Evolutionary conservation across 768 basidiomycete species (phyloP).

Genomic region (Kwoniella bestiolae): DNA sequence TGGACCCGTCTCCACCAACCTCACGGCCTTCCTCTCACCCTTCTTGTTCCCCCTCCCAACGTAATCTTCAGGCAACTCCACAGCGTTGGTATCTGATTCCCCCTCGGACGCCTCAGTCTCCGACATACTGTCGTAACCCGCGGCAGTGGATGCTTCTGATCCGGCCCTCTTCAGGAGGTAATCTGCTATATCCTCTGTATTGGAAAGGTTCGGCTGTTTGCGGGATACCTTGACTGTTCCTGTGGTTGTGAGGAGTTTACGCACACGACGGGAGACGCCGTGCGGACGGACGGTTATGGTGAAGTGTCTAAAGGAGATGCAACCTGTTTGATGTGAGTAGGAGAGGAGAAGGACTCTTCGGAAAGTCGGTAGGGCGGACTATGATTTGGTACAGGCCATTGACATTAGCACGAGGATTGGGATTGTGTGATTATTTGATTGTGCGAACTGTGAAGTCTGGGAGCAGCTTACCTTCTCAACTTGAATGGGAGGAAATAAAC

Average conservation of each 20-base stretch:
- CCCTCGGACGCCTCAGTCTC: conserved; percentile 79
- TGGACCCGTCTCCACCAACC: conserved; percentile 91
- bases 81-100: conserved; percentile 60
- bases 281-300: conserved; percentile 93
- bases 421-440: no score
- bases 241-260: conserved; percentile 75
- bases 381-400: conserved; percentile 63
- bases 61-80: conserved; percentile 88
- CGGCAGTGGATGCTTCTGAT: conserved; percentile 74
- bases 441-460: no score
- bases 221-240: conserved; percentile 30
- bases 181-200: conserved; percentile 92
- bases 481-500: conserved; percentile 86
- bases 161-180: conserved; percentile 78
- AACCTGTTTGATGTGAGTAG: conserved; percentile 82
- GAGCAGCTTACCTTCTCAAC: conserved; percentile 59
- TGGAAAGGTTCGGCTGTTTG: conserved; percentile 69
- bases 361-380: conserved; percentile 68
- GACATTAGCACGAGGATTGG: not conserved
- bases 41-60: conserved; percentile 92
- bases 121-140: conserved; percentile 67
- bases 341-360: conserved; percentile 91
- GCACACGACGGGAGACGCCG: conserved; percentile 88
- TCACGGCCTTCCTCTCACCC: conserved; percentile 86
- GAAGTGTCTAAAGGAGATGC: conserved; percentile 91